These are phyloP conservation scores for Isochrysis galbana DNA, from an alignment of 78 protist genomes.

Conservation along the genomic window DNA sequence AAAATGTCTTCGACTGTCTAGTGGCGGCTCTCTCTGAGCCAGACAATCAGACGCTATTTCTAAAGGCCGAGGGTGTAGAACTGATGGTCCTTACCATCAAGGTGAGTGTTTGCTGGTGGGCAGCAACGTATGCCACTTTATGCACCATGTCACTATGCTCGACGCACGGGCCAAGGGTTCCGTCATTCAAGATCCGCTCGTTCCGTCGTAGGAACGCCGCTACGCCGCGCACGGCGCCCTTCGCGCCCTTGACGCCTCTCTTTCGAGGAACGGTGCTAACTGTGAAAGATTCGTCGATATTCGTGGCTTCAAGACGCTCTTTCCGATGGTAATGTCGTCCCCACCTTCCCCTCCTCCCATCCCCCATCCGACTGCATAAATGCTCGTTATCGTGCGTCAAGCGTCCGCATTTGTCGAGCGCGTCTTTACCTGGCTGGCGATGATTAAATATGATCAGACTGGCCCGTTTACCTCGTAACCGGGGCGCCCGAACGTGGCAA, in stretches of 20 bases:
- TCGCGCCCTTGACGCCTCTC: constrained; percentile 9
- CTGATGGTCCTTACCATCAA: constrained; percentile 40
- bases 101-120: too few species aligned
- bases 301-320: constrained; percentile 33
- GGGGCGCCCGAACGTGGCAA: too few species aligned
- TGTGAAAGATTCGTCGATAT: constrained; percentile 34
- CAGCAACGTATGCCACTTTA: too few species aligned
- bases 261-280: background rate
- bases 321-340: constrained; percentile 17
- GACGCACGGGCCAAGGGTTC: background rate
- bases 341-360: background rate
- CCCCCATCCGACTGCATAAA: too few species aligned
- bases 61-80: constrained; percentile 44
- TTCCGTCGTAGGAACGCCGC: background rate
- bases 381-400: too few species aligned
- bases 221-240: constrained; percentile 19
- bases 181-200: background rate
- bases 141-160: background rate
- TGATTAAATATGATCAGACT: too few species aligned
- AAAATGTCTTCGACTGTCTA: constrained; percentile 15
- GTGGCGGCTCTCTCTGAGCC: background rate
- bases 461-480: too few species aligned
- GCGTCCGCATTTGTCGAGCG: too few species aligned
- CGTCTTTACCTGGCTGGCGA: too few species aligned
- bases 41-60: background rate